These are phyloP conservation scores for Gleditsia sinensis DNA, from an alignment of 306 rosid genomes.

Conservation along the genomic window DNA sequence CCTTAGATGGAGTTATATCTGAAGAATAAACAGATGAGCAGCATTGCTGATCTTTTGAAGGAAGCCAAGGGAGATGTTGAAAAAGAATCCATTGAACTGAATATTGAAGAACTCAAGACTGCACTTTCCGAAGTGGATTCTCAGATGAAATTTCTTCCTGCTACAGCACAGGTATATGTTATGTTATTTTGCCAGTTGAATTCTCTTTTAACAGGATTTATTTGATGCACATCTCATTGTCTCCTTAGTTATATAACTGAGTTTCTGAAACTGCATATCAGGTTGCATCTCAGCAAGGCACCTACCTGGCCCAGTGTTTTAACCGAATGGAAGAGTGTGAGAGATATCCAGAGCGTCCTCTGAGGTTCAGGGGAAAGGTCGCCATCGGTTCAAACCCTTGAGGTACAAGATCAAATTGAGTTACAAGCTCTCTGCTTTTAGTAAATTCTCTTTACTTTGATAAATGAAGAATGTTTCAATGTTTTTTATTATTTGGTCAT, in stretches of 20 bases:
- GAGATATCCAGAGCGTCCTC: constrained; percentile 86
- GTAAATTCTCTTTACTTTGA: constrained; percentile 5
- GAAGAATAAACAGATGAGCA: constrained; percentile 70
- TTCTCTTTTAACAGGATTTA: constrained; percentile 4
- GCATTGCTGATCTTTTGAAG: constrained; percentile 69
- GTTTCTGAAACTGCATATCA: constrained; percentile 40
- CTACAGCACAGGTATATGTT: constrained; percentile 83
- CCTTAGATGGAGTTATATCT: constrained; percentile 89
- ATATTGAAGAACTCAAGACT: constrained; percentile 73
- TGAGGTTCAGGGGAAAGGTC: constrained; percentile 92
- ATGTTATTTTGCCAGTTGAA: constrained; percentile 6
- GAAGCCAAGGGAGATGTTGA: constrained; percentile 62
- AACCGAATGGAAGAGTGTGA: constrained; percentile 85
- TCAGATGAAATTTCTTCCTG: constrained; percentile 92
- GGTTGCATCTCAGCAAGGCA: constrained; percentile 98
- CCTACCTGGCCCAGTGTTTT: constrained; percentile 83
- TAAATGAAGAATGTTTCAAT: constrained; percentile 16
- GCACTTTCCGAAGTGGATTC: constrained; percentile 90
- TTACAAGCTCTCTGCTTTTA: constrained; percentile 8
- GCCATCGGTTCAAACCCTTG: constrained; percentile 90
- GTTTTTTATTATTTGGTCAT: not conserved
- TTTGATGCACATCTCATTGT: not conserved
- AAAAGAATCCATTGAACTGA: constrained; percentile 67
- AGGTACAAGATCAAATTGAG: constrained; percentile 52
- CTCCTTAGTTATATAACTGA: constrained; percentile 14